These are phyloP conservation scores for Eleusine indica DNA, from an alignment of 176 grass and related monocot species.

Conservation along the genomic window DNA sequence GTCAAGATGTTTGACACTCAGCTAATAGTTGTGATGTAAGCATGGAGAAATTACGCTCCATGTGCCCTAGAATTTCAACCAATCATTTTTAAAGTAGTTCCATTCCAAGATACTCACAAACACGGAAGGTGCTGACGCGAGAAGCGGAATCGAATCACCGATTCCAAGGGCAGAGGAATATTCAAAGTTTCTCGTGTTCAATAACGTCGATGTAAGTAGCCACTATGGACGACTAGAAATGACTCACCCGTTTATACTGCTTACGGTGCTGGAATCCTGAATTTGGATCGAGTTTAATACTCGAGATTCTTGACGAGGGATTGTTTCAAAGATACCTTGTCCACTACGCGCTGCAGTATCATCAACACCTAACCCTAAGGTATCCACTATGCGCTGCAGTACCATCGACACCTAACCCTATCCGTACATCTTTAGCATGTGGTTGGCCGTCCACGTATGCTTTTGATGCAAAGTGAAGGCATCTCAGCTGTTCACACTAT, in stretches of 20 bases:
- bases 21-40: neutral
- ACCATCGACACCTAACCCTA: conserved; percentile 2
- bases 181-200: neutral
- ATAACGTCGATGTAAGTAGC: neutral
- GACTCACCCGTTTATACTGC: neutral
- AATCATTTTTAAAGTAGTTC: neutral
- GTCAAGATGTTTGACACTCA: neutral
- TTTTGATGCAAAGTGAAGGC: neutral
- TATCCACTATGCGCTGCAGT: neutral
- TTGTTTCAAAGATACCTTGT: conserved; percentile 29
- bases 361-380: too few relatives aligned
- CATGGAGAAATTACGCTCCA: neutral
- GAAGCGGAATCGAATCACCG: neutral
- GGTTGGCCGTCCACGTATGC: neutral
- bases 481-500: conserved; percentile 25
- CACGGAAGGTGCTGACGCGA: neutral
- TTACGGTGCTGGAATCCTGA: neutral
- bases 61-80: neutral
- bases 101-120: neutral
- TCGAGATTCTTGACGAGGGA: conserved; percentile 5
- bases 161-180: neutral
- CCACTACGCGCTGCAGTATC: neutral
- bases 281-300: neutral
- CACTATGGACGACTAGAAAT: neutral
- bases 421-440: neutral